Conservation (phyloP, 768 basidiomycete genomes). For the Suillus ampliporus region DNA sequence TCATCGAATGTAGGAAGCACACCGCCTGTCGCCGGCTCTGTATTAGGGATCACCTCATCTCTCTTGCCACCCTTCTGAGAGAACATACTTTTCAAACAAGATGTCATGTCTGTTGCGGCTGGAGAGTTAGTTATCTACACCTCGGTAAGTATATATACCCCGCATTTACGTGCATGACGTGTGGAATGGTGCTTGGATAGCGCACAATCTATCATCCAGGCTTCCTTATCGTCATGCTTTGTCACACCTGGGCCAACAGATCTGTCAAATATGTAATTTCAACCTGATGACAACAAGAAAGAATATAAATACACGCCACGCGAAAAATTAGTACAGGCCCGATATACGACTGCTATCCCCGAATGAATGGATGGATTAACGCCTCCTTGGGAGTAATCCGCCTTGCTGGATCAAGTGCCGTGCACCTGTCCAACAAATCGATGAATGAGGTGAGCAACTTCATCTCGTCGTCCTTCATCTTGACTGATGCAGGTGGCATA, state of each 20-base stretch:
- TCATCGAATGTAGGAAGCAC: conserved; percentile 54
- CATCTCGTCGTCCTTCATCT: conserved; percentile 88
- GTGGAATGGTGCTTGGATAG: not conserved
- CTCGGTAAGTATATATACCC: conserved; percentile 10
- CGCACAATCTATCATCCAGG: not conserved
- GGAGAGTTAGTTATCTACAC: conserved; percentile 3
- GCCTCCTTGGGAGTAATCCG: conserved; percentile 92
- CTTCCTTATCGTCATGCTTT: conserved; percentile 1
- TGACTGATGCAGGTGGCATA: conserved; percentile 77
- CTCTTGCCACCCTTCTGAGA: conserved; percentile 18
- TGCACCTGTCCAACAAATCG: conserved; percentile 90
- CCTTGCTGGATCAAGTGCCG: conserved; percentile 84
- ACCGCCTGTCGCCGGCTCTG: conserved; percentile 1
- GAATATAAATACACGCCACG: conserved; percentile 34
- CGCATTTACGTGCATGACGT: not conserved
- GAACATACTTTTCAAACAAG: conserved; percentile 21
- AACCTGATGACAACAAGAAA: conserved; percentile 13
- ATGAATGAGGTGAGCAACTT: conserved; percentile 81
- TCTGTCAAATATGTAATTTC: conserved; percentile 18
- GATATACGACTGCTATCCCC: conserved; percentile 44
- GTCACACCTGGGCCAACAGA: conserved; percentile 19
- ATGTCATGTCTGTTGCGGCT: conserved; percentile 20
- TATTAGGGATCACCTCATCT: conserved; percentile 6
- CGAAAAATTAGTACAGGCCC: conserved; percentile 14
- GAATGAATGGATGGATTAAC: conserved; percentile 84